phyloP scores from a whole-genome alignment of 176 grass and related monocot species.

The Aegilops speltoides region DNA sequence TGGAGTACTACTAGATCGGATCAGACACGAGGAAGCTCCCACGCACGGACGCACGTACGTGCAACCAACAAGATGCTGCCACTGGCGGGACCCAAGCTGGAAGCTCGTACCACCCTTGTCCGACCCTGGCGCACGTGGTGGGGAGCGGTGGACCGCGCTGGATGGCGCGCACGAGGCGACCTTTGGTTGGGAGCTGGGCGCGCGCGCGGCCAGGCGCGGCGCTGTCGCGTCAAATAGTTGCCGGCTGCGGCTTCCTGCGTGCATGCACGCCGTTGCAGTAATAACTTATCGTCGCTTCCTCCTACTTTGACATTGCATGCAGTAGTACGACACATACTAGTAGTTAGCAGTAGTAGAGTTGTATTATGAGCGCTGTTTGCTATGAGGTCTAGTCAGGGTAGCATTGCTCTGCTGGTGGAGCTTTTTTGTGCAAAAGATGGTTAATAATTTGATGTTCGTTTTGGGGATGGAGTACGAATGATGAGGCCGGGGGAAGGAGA shows the following conservation, averaged over 20 bases:
- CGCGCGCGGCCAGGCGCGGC: constrained; percentile 6
- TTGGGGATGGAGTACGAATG: not conserved
- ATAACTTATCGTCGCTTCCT: not conserved
- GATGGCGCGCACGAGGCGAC: constrained; percentile 32
- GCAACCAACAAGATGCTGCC: constrained; percentile 7
- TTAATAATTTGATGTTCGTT: not conserved
- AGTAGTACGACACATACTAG: not conserved
- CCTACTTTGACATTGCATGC: not conserved
- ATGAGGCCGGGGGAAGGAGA: not conserved
- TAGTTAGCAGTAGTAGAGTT: not conserved
- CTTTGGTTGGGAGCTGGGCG: not conserved
- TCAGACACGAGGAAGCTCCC: constrained; percentile 6
- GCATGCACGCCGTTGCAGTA: constrained; percentile 34
- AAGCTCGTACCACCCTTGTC: not conserved
- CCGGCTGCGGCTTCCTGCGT: constrained; percentile 11
- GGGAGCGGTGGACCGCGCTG: not conserved
- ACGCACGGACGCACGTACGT: not conserved
- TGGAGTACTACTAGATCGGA: constrained; percentile 62
- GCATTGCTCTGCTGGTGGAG: not conserved
- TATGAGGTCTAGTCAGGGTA: not conserved
- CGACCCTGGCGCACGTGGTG: constrained; percentile 29
- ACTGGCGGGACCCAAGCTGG: not conserved
- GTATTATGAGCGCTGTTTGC: not conserved
- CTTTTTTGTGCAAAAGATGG: not conserved
- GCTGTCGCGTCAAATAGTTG: constrained; percentile 38